Conservation (phyloP, 495 filamentous ascomycete genomes). For the Pseudoneurospora amorphoporcata region DNA sequence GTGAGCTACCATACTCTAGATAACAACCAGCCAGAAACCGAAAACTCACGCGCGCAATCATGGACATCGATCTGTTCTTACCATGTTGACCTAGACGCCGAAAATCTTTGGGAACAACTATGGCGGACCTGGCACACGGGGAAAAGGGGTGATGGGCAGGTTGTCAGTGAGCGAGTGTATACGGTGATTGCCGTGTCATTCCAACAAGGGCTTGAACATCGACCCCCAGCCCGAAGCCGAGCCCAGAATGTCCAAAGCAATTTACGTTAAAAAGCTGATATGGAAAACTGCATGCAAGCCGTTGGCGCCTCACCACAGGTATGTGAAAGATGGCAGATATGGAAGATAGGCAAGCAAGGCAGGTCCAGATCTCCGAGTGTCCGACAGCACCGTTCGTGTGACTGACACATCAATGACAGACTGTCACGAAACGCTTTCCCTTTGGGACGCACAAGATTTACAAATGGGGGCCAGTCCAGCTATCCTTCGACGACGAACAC, state of each 20-base stretch:
- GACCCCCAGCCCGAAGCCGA: background rate
- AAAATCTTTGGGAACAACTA: background rate
- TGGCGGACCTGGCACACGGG: background rate
- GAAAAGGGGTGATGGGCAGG: background rate
- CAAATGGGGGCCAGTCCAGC: background rate
- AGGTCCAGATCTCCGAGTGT: background rate
- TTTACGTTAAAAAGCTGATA: background rate
- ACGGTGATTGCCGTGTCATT: background rate
- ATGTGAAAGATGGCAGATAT: background rate
- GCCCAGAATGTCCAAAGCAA: background rate
- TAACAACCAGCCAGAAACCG: background rate
- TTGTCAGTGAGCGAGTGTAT: background rate
- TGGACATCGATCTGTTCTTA: background rate
- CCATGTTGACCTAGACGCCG: background rate
- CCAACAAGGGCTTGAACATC: background rate
- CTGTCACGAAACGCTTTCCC: background rate
- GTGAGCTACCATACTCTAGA: background rate
- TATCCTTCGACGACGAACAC: background rate
- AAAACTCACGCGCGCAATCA: background rate
- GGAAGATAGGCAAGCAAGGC: background rate
- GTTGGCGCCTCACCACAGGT: background rate
- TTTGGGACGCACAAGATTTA: background rate
- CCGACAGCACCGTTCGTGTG: background rate
- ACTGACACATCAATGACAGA: background rate
- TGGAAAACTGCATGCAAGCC: background rate